Conservation (phyloP, 345 rosid species). For the Arabis hirsuta region DNA sequence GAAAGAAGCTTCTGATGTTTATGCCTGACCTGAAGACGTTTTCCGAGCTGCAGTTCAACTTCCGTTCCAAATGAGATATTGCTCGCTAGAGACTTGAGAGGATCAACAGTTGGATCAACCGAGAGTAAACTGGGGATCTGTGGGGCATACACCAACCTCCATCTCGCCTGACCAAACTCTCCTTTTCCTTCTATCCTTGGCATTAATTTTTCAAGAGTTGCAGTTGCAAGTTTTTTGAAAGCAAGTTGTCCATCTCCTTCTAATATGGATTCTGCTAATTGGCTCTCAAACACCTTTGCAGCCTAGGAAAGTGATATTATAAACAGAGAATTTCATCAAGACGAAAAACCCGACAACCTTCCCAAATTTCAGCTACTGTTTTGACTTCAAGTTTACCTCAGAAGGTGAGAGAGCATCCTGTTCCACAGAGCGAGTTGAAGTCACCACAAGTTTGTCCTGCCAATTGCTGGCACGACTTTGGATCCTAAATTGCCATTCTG, state of each 20-base stretch:
- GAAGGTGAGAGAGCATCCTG: slow-evolving; percentile 94
- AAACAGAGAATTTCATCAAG: slow-evolving; percentile 5
- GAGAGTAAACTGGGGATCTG: slow-evolving; percentile 98
- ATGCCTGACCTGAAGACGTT: slow-evolving; percentile 79
- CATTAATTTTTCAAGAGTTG: slow-evolving; percentile 90
- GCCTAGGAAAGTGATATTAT: slow-evolving; percentile 55
- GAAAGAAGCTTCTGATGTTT: neutral
- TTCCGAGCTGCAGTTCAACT: slow-evolving; percentile 97
- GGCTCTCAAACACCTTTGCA: slow-evolving; percentile 93
- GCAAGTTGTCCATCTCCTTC: slow-evolving; percentile 98
- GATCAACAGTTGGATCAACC: slow-evolving; percentile 90
- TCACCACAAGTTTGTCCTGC: slow-evolving; percentile 94
- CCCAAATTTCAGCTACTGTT: neutral
- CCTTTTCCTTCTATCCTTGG: slow-evolving; percentile 99
- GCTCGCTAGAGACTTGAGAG: slow-evolving; percentile 88
- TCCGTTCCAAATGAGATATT: slow-evolving; percentile 89
- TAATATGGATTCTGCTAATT: slow-evolving; percentile 92
- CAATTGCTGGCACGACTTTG: slow-evolving; percentile 97
- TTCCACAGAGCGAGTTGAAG: slow-evolving; percentile 88
- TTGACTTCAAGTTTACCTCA: slow-evolving; percentile 63
- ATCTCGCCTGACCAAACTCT: slow-evolving; percentile 92
- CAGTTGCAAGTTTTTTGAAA: slow-evolving; percentile 94
- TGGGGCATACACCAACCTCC: slow-evolving; percentile 99
- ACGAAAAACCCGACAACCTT: neutral
- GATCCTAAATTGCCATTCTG: slow-evolving; percentile 97